Conservation (phyloP, 2,329 filamentous ascomycete genomes). For the Paraphoma chrysanthemicola region DNA sequence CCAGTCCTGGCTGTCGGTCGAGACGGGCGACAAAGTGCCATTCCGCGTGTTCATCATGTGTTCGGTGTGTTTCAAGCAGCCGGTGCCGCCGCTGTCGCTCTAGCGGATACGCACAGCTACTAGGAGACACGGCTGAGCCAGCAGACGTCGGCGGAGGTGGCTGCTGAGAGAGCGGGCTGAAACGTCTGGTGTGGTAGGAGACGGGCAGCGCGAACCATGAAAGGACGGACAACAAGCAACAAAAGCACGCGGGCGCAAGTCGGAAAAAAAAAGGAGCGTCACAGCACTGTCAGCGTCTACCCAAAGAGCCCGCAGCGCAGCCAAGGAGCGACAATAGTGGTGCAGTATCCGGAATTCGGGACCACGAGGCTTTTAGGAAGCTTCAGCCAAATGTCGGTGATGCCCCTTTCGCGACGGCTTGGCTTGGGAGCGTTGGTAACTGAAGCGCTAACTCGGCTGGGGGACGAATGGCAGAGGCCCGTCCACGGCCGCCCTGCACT, state of each 20-base stretch:
- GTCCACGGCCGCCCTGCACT: conserved; percentile 2
- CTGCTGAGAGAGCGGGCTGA: conserved; percentile 15
- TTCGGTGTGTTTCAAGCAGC: conserved; percentile 30
- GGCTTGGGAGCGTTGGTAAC: conserved; percentile 24
- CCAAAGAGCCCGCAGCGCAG: conserved; percentile 26
- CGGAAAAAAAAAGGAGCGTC: conserved; percentile 17
- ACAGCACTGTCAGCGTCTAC: conserved; percentile 29
- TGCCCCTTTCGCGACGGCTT: conserved; percentile 35
- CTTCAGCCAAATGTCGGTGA: conserved; percentile 29
- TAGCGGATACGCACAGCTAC: conserved; percentile 16
- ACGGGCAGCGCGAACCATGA: conserved; percentile 7
- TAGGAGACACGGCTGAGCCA: not conserved
- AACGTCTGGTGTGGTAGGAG: conserved; percentile 19
- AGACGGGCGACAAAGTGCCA: conserved; percentile 49
- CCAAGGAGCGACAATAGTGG: conserved; percentile 8
- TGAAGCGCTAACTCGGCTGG: conserved; percentile 28
- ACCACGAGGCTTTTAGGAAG: conserved; percentile 20
- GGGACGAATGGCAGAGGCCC: conserved; percentile 11
- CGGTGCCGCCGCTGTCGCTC: conserved; percentile 26
- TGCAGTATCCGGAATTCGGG: conserved; percentile 7
- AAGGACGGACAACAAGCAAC: conserved; percentile 12
- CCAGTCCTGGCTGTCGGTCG: conserved; percentile 50
- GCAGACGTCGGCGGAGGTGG: conserved; percentile 8
- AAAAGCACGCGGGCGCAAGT: conserved; percentile 15
- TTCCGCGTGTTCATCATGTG: conserved; percentile 46